These are phyloP conservation scores for Penicillium frequentans DNA, from an alignment of 2,329 filamentous ascomycete genomes.

Conservation along the genomic window DNA sequence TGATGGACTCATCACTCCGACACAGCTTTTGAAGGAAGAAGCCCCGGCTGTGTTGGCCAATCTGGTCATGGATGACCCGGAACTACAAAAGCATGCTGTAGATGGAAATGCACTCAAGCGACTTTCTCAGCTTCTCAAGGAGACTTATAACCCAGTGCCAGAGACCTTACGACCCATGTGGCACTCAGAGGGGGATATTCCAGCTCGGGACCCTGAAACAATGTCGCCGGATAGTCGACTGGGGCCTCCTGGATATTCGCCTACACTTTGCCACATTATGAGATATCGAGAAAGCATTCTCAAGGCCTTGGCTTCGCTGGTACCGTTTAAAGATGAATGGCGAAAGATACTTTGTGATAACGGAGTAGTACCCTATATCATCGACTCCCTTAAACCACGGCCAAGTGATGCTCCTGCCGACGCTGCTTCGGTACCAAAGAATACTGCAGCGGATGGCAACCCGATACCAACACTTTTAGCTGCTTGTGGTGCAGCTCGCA, in stretches of 20 bases:
- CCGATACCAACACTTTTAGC: conserved; percentile 76
- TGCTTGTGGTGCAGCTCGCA: conserved; percentile 77
- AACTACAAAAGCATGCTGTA: conserved; percentile 77
- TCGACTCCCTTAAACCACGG: conserved; percentile 73
- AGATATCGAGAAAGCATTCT: conserved; percentile 74
- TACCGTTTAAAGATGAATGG: conserved; percentile 78
- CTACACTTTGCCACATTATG: conserved; percentile 67
- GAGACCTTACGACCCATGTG: conserved; percentile 55
- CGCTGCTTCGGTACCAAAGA: conserved; percentile 25
- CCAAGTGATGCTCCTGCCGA: conserved; percentile 30
- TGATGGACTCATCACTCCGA: conserved; percentile 40
- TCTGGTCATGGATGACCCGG: conserved; percentile 74
- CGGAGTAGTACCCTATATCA: conserved; percentile 76
- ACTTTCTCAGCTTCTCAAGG: conserved; percentile 64
- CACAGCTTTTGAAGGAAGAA: conserved; percentile 63
- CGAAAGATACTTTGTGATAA: conserved; percentile 79
- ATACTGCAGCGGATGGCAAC: conserved; percentile 67
- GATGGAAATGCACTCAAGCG: conserved; percentile 66
- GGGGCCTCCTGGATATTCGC: conserved; percentile 62
- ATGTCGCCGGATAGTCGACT: conserved; percentile 48
- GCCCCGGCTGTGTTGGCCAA: conserved; percentile 75
- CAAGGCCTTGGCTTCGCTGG: conserved; percentile 77
- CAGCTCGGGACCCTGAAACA: conserved; percentile 19
- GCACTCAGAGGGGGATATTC: conserved; percentile 44
- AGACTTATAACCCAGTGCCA: conserved; percentile 62